A percentile compares a stretch with the other conserved stretches of the same genome.
Conservation (phyloP, 2,329 filamentous ascomycete genomes). For the Nannizziopsis barbatae region DNA sequence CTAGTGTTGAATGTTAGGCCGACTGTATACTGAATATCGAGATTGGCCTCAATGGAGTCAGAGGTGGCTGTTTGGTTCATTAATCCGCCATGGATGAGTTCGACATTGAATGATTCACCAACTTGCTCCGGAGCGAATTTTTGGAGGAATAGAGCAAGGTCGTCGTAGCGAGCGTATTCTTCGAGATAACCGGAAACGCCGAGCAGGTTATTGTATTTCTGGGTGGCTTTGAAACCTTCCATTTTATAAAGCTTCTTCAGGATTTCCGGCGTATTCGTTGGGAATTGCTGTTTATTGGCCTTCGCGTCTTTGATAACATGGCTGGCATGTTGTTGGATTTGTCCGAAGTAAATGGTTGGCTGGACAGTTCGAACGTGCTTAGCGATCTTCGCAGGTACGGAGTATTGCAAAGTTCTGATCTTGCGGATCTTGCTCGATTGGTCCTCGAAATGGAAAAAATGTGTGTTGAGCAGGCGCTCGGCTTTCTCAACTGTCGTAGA, state of each 20-base stretch:
- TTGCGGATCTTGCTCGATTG: constrained; percentile 19
- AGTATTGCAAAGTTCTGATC: constrained; percentile 50
- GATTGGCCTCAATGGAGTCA: constrained; percentile 47
- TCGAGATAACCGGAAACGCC: constrained; percentile 42
- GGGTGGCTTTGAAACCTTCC: constrained; percentile 30
- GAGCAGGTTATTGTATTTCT: constrained; percentile 30
- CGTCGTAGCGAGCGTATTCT: constrained; percentile 42
- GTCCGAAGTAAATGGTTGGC: constrained; percentile 53
- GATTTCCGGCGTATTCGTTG: constrained; percentile 38
- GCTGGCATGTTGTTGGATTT: constrained; percentile 5
- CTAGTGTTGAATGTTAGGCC: constrained; percentile 45
- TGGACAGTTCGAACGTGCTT: constrained; percentile 51
- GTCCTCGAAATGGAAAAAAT: constrained; percentile 11
- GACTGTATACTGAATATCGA: constrained; percentile 53
- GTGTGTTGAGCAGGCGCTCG: constrained; percentile 12
- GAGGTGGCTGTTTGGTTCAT: constrained; percentile 37
- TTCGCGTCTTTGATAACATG: constrained; percentile 12
- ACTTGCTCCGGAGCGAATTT: constrained; percentile 43
- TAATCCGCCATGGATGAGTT: constrained; percentile 46
- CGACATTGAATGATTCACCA: constrained; percentile 46
- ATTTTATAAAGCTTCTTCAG: constrained; percentile 42
- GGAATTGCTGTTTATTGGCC: background rate
- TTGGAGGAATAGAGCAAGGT: constrained; percentile 47
- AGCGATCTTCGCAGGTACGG: constrained; percentile 46
- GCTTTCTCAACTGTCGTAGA: constrained; percentile 9